phyloP scores from a whole-genome alignment of 2,329 filamentous ascomycete species.

The Pseudogymnoascus sp. region DNA sequence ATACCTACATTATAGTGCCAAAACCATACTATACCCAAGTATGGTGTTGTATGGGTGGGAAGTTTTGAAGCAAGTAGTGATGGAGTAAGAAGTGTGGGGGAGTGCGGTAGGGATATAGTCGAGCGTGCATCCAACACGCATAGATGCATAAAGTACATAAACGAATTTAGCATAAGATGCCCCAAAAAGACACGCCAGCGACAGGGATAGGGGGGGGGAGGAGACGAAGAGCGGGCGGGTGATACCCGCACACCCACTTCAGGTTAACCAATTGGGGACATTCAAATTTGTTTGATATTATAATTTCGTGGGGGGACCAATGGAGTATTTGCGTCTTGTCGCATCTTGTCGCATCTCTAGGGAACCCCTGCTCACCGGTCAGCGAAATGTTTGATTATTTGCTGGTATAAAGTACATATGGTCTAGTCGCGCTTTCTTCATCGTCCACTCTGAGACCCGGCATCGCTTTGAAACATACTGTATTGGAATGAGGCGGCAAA shows the following conservation, averaged over 20 bases:
- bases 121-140: background rate
- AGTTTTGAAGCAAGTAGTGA: background rate
- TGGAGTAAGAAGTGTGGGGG: background rate
- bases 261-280: background rate
- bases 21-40: background rate
- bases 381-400: background rate
- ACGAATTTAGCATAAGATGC: background rate
- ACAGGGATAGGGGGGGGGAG: background rate
- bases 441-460: no score
- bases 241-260: background rate
- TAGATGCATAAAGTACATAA: background rate
- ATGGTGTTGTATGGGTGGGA: no score
- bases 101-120: background rate
- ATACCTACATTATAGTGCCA: background rate
- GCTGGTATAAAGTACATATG: no score
- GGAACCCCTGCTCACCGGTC: background rate
- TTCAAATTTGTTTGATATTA: background rate
- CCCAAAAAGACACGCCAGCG: background rate
- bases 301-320: background rate
- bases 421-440: no score
- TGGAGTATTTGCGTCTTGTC: background rate
- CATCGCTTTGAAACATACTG: no score
- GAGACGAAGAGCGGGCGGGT: background rate
- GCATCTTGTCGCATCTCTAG: no score
- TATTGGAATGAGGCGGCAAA: no score